Evolutionary conservation across 768 basidiomycete species (phyloP), one percentile per base, ranked within the genome.

Genomic region (Lactarius pseudohatsudake): DNA sequence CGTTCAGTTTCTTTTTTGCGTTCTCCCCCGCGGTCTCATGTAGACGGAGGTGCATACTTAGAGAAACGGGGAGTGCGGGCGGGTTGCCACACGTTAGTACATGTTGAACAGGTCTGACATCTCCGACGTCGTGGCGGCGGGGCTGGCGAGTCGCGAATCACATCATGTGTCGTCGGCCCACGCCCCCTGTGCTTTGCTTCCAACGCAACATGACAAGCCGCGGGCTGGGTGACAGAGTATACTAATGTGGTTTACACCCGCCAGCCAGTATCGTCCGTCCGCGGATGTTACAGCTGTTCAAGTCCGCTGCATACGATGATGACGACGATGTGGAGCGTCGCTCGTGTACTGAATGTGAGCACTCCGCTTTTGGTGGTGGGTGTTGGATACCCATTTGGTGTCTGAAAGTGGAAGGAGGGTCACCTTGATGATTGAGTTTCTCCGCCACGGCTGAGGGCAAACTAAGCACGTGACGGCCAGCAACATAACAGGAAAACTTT

Each of bases 391-490:
- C 40, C 40, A n/a, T 45, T 32, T 45, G 45, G 20, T 9, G 20
- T 9, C 3, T 11, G n/a, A 4, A 50, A 22, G 22, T 11, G 47
- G 47, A 15, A 11, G 45, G 3, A n/a, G n/a, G n/a, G 20, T 11
- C n/a, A 53, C 26, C 50, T 26, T 53, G 50, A 53, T 53, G 50
- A 53, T 53, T 53, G 50, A 26, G 50, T 53, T 26, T 53, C 13
- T 53, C 50, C 26, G 50, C 11, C 50, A 47, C 11, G 47, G 4
- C 47, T 22, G 22, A n/a, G 45, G 47, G n/a, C 2, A 26, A 53
- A 53, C 2, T 2, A 15, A 53, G 50, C 50, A 53, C 50, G 50
- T 16, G 50, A 53, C 26, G 50, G 26, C 50, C 50, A 53, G 47
- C 47, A 50, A 26, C 22, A 22, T 47, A 22, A 22, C 10, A 22